Percentiles rank a stretch among this genome's conserved stretches.
Conservation (phyloP, 768 basidiomycete genomes). For the Scleroderma bovista region DNA sequence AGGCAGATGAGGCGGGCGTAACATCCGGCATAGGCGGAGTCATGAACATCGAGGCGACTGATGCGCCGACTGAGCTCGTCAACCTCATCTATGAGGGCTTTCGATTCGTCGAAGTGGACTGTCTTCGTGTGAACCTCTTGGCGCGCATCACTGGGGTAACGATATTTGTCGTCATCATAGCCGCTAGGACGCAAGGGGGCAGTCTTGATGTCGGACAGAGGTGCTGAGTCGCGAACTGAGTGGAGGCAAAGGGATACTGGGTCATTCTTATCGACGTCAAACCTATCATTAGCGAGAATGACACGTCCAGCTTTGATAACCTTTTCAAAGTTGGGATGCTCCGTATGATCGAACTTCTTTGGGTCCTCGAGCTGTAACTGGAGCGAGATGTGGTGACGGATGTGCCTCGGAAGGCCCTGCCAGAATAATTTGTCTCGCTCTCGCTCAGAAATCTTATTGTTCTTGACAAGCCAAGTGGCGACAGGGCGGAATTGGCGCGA, state of each 20-base stretch:
- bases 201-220: too few relatives aligned
- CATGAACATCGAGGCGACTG: neutral
- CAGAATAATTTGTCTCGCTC: neutral
- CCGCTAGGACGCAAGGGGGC: too few relatives aligned
- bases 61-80: neutral
- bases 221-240: too few relatives aligned
- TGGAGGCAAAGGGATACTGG: neutral
- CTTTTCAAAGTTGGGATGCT: neutral
- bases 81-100: neutral
- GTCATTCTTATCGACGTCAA: neutral
- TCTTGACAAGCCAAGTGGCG: neutral
- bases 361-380: neutral
- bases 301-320: neutral
- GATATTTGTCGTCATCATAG: too few relatives aligned
- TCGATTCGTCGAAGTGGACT: neutral
- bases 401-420: neutral
- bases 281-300: conserved; percentile 1
- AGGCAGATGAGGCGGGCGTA: neutral
- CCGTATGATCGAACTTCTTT: neutral
- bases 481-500: neutral
- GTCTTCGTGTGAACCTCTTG: neutral
- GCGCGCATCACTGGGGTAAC: neutral
- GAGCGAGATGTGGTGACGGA: neutral
- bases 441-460: neutral
- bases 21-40: neutral